Evolutionary conservation across 805 yeast genomes (phyloP).

Genomic region (Candida pini): DNA sequence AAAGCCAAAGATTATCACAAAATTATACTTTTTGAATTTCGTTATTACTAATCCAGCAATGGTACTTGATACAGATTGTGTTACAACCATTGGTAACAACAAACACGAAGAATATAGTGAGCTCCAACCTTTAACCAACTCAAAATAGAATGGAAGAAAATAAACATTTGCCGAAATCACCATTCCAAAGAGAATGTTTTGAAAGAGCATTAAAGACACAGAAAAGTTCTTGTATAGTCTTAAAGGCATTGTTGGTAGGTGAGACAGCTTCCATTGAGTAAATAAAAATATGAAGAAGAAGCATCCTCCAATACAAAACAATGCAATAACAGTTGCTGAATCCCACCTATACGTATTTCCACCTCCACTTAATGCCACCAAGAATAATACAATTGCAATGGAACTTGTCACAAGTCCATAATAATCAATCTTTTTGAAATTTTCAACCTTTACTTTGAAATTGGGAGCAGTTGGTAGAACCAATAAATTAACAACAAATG

Average conservation of each 20-base stretch:
- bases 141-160: conserved; percentile 45
- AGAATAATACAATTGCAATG: conserved; percentile 41
- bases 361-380: conserved; percentile 56
- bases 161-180: conserved; percentile 41
- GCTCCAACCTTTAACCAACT: conserved; percentile 37
- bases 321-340: conserved; percentile 35
- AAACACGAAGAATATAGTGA: conserved; percentile 37
- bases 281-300: conserved; percentile 38
- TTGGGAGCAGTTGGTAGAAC: conserved; percentile 32
- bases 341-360: conserved; percentile 56
- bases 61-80: conserved; percentile 37
- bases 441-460: conserved; percentile 28
- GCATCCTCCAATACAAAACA: conserved; percentile 38
- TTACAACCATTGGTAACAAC: conserved; percentile 38
- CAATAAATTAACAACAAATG: conserved; percentile 23
- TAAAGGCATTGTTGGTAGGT: conserved; percentile 51
- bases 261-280: conserved; percentile 44
- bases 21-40: conserved; percentile 36
- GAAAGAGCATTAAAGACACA: conserved; percentile 31
- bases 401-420: conserved; percentile 45
- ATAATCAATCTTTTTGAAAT: conserved; percentile 45
- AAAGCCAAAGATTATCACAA: conserved; percentile 37
- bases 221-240: conserved; percentile 33
- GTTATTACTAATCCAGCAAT: conserved; percentile 43
- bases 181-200: conserved; percentile 44